phyloP scores from a whole-genome alignment of 1,284 basidiomycete genomes.

The Sanguinoderma infundibulare region DNA sequence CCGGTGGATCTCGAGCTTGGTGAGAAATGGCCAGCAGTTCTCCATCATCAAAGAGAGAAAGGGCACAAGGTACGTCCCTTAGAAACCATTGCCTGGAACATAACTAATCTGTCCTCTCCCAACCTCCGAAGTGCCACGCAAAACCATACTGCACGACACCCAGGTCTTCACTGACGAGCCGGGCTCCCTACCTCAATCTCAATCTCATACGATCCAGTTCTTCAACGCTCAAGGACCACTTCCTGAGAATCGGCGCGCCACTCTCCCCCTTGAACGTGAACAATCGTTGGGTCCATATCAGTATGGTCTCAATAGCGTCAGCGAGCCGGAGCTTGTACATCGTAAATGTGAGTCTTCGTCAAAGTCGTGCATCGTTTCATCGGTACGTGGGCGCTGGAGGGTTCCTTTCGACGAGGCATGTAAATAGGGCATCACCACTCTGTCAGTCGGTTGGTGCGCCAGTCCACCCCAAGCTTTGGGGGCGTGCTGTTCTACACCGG shows the following conservation, averaged over 20 bases:
- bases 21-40: neutral
- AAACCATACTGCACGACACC: conserved; percentile 9
- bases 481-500: too few species aligned
- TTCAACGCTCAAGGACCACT: neutral
- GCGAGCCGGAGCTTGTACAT: neutral
- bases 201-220: neutral
- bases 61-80: neutral
- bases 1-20: too few species aligned
- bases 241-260: conserved; percentile 3
- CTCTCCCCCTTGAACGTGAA: neutral
- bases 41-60: neutral
- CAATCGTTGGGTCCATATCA: neutral
- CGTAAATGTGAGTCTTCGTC: conserved; percentile 3
- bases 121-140: neutral
- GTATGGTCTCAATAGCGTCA: neutral
- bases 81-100: neutral
- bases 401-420: too few species aligned
- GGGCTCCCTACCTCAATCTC: neutral
- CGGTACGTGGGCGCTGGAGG: too few species aligned
- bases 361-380: too few species aligned
- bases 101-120: neutral
- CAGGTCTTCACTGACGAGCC: conserved; percentile 13
- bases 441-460: too few species aligned
- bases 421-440: too few species aligned
- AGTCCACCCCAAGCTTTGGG: too few species aligned